Evolutionary conservation across 106 monocot genomes (phyloP), one percentile per base, ranked within the genome.

Genomic region (Dactylorhiza incarnata): DNA sequence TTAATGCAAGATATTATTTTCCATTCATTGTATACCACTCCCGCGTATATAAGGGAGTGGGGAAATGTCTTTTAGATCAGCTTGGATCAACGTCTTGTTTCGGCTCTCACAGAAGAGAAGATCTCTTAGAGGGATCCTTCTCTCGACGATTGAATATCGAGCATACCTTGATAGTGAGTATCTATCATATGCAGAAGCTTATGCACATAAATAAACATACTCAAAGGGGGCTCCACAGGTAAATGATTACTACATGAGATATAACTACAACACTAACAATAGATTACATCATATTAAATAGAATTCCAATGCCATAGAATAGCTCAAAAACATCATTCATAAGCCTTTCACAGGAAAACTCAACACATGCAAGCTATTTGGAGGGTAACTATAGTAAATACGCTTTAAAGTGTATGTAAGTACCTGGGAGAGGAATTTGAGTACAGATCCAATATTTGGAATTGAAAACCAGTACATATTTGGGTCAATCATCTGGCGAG

Each of bases 401-500:
- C 9, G 45, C 17, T 5, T 45, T 7, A 69, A 11, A 69, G 45
- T 4, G 16, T n/a, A 46, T n/a, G 7, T 45, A 69, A 17, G 44
- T 86, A 95, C 95, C 92, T 96, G 95, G 53, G 90, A 86, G 20
- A 96, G 84, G 59, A 84, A 88, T 76, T 96, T 96, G 67, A 93
- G 83, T 68, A 90, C 82, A 37, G 84, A 77, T 8, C 95, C 95
- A 73, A 96, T 89, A 74, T 83, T 89, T 82, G 95, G 95, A 83
- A 96, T 96, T 49, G 89, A 74, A 81, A 93, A 96, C 92, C 95
- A 96, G 59, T 96, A 96, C 80, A 83, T 82, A 61, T 93, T 90
- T 75, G 92, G 86, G 84, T 96, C 93, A 89, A 93, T 90, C 74
- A 96, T 74, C 75, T 96, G 95, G 62, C 88, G 92, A 48, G 81